Conservation (phyloP, 495 filamentous ascomycete species). For the Aspergillus mulundensis region DNA sequence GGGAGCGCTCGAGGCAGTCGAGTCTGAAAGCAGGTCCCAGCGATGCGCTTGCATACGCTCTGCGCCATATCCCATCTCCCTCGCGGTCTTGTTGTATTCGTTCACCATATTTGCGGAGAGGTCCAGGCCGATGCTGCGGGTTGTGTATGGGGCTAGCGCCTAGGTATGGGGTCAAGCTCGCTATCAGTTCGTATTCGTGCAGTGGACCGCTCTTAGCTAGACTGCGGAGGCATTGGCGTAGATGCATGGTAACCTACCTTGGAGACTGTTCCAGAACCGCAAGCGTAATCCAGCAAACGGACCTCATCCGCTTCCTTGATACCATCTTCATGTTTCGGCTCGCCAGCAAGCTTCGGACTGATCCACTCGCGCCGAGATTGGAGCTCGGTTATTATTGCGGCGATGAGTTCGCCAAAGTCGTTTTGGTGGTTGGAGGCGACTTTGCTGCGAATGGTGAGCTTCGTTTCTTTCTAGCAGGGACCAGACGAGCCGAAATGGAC, state of each 20-base stretch:
- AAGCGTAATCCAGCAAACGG: background rate
- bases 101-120: background rate
- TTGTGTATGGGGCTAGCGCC: background rate
- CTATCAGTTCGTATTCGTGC: background rate
- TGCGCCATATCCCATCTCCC: background rate
- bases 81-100: slow-evolving; percentile 4
- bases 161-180: background rate
- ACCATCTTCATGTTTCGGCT: too few relatives aligned
- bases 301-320: background rate
- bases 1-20: too few relatives aligned
- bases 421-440: background rate
- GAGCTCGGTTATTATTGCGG: background rate
- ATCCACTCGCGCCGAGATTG: background rate
- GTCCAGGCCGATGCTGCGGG: background rate
- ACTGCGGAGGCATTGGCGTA: background rate
- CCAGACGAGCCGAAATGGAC: too few relatives aligned
- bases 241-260: background rate
- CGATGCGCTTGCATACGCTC: background rate
- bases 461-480: background rate
- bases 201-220: background rate
- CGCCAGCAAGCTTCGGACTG: background rate
- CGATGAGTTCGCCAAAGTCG: slow-evolving; percentile 3
- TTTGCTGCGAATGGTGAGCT: background rate
- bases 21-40: background rate
- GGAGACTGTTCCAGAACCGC: background rate